These are phyloP conservation scores for Hyphopichia khmerensis DNA, from an alignment of 1,139 yeast genomes.

Conservation along the genomic window DNA sequence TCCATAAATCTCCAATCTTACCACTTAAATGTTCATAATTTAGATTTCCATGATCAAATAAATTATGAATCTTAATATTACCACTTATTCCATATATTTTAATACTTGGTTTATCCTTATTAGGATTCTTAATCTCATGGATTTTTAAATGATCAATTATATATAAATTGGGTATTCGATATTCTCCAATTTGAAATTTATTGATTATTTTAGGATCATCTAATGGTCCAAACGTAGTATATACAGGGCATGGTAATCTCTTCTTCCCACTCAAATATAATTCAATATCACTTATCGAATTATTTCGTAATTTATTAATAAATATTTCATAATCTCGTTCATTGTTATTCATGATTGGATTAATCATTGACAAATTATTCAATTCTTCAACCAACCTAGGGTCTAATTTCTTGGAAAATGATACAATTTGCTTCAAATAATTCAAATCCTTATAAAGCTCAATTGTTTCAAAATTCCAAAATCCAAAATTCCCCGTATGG, in stretches of 20 bases:
- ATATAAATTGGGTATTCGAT: constrained; percentile 54
- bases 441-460: constrained; percentile 49
- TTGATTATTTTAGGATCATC: constrained; percentile 71
- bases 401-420: constrained; percentile 61
- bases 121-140: constrained; percentile 35
- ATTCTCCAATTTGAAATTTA: constrained; percentile 55
- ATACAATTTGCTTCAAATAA: constrained; percentile 63
- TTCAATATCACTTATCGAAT: constrained; percentile 54
- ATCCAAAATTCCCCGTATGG: constrained; percentile 82
- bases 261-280: constrained; percentile 49
- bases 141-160: constrained; percentile 59
- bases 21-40: constrained; percentile 37
- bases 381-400: constrained; percentile 44
- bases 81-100: constrained; percentile 75
- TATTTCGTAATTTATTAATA: constrained; percentile 30
- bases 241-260: constrained; percentile 61
- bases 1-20: constrained; percentile 75
- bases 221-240: constrained; percentile 72
- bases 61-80: constrained; percentile 60
- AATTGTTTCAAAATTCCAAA: constrained; percentile 63
- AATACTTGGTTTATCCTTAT: constrained; percentile 42
- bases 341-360: background rate
- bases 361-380: constrained; percentile 39
- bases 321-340: constrained; percentile 23
- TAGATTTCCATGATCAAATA: constrained; percentile 64